These are phyloP conservation scores for Brassica juncea DNA, from an alignment of 345 rosid species.

Conservation along the genomic window DNA sequence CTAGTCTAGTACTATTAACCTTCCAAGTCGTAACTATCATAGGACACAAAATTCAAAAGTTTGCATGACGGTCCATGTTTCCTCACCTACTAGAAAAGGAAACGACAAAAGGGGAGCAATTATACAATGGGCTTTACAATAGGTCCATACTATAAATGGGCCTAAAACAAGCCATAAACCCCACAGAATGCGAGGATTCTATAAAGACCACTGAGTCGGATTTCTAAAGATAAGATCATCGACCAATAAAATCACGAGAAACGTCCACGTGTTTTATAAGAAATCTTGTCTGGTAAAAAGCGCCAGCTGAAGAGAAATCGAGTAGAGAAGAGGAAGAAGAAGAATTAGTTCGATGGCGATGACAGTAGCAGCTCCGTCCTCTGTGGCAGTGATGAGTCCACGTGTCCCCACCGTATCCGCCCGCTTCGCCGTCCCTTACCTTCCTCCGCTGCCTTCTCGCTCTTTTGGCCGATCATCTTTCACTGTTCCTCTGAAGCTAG, in stretches of 20 bases:
- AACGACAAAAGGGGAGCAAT: background rate
- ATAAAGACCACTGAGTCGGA: slow-evolving; percentile 45
- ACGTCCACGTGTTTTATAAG: slow-evolving; percentile 55
- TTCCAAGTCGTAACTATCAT: background rate
- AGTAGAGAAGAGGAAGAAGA: slow-evolving; percentile 20
- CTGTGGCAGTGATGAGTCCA: slow-evolving; percentile 58
- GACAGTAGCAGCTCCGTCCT: slow-evolving; percentile 75
- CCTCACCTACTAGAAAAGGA: background rate
- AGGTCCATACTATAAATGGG: background rate
- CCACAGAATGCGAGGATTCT: slow-evolving; percentile 9
- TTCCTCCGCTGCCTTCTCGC: slow-evolving; percentile 42
- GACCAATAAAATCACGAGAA: slow-evolving; percentile 49
- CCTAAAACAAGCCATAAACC: slow-evolving; percentile 29
- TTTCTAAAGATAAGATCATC: slow-evolving; percentile 62
- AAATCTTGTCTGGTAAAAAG: slow-evolving; percentile 32
- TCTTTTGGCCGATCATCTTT: slow-evolving; percentile 43
- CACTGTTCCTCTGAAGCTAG: slow-evolving; percentile 47
- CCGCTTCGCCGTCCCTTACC: slow-evolving; percentile 56
- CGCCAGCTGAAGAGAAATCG: slow-evolving; percentile 16
- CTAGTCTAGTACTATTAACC: background rate
- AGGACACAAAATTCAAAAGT: background rate
- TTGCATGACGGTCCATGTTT: slow-evolving; percentile 3
- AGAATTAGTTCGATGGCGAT: slow-evolving; percentile 34
- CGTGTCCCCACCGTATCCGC: slow-evolving; percentile 42
- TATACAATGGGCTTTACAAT: background rate